A percentile compares a stretch with the other conserved stretches of the same genome.
phyloP scores from a whole-genome alignment of 805 yeast species.

The Ascoidea asiatica region DNA sequence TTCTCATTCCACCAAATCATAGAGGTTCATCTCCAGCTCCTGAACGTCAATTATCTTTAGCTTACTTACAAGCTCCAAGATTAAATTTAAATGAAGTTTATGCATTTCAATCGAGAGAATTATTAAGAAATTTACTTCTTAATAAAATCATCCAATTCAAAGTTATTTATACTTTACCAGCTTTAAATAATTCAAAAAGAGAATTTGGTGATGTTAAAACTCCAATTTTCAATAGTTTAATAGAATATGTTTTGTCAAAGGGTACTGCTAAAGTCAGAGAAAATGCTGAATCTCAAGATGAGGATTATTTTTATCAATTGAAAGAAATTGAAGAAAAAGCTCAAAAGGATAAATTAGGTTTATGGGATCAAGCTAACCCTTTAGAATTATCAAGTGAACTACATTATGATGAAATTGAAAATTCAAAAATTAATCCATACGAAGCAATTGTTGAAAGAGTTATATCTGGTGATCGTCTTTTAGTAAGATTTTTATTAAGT shows the following conservation, averaged over 20 bases:
- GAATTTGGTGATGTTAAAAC: constrained; percentile 64
- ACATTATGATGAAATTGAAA: constrained; percentile 5
- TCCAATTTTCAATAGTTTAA: constrained; percentile 48
- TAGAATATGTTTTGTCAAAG: constrained; percentile 37
- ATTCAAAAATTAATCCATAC: constrained; percentile 10
- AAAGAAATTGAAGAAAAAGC: constrained; percentile 36
- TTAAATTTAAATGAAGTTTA: constrained; percentile 27
- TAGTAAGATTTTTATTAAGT: constrained; percentile 38
- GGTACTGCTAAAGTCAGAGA: constrained; percentile 56
- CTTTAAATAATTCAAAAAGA: constrained; percentile 25
- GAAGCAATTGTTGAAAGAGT: constrained; percentile 60
- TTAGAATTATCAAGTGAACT: constrained; percentile 5
- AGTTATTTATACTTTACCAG: constrained; percentile 38
- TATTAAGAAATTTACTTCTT: constrained; percentile 43
- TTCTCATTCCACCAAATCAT: constrained; percentile 38
- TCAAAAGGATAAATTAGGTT: constrained; percentile 31
- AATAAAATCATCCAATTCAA: constrained; percentile 51
- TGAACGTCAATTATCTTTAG: constrained; percentile 53
- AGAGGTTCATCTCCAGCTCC: constrained; percentile 21
- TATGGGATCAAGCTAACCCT: constrained; percentile 29
- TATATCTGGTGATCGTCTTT: constrained; percentile 65
- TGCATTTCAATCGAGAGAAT: constrained; percentile 49
- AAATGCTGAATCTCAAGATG: constrained; percentile 32
- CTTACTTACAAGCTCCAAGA: constrained; percentile 49
- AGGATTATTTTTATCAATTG: constrained; percentile 23